These are phyloP conservation scores for Myxozyma mucilagina DNA, from an alignment of 805 yeast species.

Conservation along the genomic window DNA sequence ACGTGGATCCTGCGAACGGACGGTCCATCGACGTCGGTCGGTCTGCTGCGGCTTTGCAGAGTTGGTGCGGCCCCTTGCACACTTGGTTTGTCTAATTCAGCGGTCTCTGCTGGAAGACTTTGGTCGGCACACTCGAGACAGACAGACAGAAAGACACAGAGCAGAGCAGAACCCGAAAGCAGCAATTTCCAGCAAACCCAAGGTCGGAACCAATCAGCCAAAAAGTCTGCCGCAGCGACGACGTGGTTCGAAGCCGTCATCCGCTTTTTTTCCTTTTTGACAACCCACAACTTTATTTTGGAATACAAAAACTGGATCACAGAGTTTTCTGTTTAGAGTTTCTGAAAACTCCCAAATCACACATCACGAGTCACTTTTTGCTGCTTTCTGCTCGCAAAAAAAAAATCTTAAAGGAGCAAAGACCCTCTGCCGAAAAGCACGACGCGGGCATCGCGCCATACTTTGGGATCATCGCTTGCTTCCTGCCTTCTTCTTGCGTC, in stretches of 20 bases:
- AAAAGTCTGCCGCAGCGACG: no score
- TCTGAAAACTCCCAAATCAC: slow-evolving; percentile 10
- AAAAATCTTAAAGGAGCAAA: neutral
- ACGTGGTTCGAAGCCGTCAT: no score
- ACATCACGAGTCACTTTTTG: neutral
- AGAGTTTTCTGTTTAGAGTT: neutral
- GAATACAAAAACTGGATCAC: neutral
- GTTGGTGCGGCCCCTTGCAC: neutral
- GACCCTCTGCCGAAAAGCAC: neutral
- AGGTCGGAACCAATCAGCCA: no score
- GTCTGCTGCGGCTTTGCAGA: no score
- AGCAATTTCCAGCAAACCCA: no score
- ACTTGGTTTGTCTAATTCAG: no score
- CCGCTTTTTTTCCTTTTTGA: no score
- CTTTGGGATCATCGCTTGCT: neutral
- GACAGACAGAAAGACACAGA: no score
- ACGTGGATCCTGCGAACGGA: slow-evolving; percentile 1
- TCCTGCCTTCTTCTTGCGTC: neutral
- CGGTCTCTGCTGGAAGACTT: no score
- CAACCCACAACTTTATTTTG: neutral
- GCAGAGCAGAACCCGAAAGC: no score
- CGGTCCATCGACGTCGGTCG: neutral
- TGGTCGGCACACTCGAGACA: no score
- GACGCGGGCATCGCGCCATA: slow-evolving; percentile 2
- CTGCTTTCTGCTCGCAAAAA: neutral